phyloP scores from a whole-genome alignment of 345 rosid genomes.

The Barbarea vulgaris region DNA sequence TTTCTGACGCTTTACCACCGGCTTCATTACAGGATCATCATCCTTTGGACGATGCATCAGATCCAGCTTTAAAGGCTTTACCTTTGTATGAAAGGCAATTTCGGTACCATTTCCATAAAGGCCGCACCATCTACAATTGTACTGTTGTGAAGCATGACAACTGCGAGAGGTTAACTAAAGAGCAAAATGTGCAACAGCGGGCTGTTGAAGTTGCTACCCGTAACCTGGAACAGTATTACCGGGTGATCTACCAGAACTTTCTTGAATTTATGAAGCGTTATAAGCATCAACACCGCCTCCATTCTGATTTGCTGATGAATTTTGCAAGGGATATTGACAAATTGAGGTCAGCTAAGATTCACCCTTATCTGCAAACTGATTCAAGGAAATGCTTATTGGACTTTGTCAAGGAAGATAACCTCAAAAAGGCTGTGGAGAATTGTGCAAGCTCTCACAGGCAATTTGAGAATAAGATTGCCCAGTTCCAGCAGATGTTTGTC shows the following conservation, averaged over 20 bases:
- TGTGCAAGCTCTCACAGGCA: slow-evolving; percentile 77
- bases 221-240: slow-evolving; percentile 84
- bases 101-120: slow-evolving; percentile 70
- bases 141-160: slow-evolving; percentile 55
- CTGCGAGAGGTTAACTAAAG: slow-evolving; percentile 74
- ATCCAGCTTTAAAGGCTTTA: slow-evolving; percentile 94
- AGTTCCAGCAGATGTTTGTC: slow-evolving; percentile 77
- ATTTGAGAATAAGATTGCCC: slow-evolving; percentile 86
- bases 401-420: slow-evolving; percentile 82
- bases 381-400: slow-evolving; percentile 66
- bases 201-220: slow-evolving; percentile 83
- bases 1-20: slow-evolving; percentile 58
- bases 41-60: slow-evolving; percentile 82
- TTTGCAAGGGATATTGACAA: slow-evolving; percentile 75
- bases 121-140: slow-evolving; percentile 58
- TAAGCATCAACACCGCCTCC: slow-evolving; percentile 68
- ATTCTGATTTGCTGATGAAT: slow-evolving; percentile 73
- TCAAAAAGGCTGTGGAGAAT: slow-evolving; percentile 70
- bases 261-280: slow-evolving; percentile 86
- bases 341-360: slow-evolving; percentile 75
- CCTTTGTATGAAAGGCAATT: slow-evolving; percentile 91
- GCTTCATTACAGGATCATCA: slow-evolving; percentile 60
- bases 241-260: slow-evolving; percentile 72
- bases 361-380: slow-evolving; percentile 66
- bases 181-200: slow-evolving; percentile 88